A percentile compares a stretch with the other conserved stretches of the same genome.
Conservation (phyloP, 2,329 filamentous ascomycete genomes). For the Alternaria viburni region DNA sequence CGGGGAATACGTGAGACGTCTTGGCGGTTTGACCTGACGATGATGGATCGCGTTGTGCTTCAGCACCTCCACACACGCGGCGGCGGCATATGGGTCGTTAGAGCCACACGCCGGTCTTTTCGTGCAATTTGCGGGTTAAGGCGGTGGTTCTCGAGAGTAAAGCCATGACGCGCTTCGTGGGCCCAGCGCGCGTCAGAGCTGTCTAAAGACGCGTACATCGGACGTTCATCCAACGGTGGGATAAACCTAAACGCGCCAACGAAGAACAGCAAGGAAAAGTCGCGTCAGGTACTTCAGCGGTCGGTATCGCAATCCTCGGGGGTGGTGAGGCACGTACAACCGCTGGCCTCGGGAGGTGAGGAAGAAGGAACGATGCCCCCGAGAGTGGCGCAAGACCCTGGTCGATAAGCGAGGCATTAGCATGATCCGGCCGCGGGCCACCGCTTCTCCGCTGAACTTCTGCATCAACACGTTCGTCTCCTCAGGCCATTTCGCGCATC, state of each 20-base stretch:
- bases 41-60: slow-evolving; percentile 33
- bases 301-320: not conserved
- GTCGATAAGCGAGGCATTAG: slow-evolving; percentile 3
- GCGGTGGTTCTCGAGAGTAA: not conserved
- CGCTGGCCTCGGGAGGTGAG: not conserved
- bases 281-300: not conserved
- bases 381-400: slow-evolving; percentile 4
- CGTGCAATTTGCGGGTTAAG: not conserved
- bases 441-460: not conserved
- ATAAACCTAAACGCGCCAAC: not conserved
- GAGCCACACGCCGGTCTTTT: not conserved
- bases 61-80: slow-evolving; percentile 16
- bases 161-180: not conserved
- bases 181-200: not conserved
- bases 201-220: not conserved
- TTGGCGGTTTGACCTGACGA: slow-evolving; percentile 32
- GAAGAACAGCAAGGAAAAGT: not conserved
- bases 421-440: slow-evolving; percentile 7
- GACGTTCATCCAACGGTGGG: not conserved
- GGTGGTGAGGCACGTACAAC: not conserved
- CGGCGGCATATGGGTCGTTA: slow-evolving; percentile 1
- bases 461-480: slow-evolving; percentile 7
- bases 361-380: not conserved
- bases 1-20: slow-evolving; percentile 28
- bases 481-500: not conserved